Conservation (phyloP, 805 yeast genomes). For the Zygoascus ofunaensis region DNA sequence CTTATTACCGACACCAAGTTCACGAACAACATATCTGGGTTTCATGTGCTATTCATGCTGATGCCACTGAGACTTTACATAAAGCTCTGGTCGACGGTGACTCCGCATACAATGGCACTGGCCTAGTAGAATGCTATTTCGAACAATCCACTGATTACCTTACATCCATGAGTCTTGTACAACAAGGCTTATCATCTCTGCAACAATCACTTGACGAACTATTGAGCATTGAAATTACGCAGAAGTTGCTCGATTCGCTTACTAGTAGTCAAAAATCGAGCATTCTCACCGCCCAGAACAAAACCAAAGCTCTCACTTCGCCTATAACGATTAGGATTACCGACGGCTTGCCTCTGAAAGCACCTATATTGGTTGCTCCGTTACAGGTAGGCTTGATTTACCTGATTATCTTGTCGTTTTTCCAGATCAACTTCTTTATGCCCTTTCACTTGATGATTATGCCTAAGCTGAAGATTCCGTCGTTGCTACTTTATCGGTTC, state of each 20-base stretch:
- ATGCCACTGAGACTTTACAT: constrained; percentile 36
- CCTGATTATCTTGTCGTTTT: constrained; percentile 61
- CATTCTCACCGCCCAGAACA: constrained; percentile 15
- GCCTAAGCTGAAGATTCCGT: constrained; percentile 34
- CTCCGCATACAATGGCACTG: constrained; percentile 23
- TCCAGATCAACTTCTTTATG: constrained; percentile 52
- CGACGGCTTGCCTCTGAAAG: constrained; percentile 9
- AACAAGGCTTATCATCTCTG: constrained; percentile 35
- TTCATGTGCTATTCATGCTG: constrained; percentile 42
- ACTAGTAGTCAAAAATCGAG: constrained; percentile 20
- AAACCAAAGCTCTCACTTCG: constrained; percentile 21
- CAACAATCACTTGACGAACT: constrained; percentile 25
- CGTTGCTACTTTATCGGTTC: constrained; percentile 46
- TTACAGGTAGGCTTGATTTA: constrained; percentile 69
- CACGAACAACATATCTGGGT: constrained; percentile 57
- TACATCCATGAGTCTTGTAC: constrained; percentile 38
- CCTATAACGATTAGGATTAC: constrained; percentile 30
- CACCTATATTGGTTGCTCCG: constrained; percentile 49
- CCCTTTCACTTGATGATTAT: constrained; percentile 45
- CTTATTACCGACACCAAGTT: constrained; percentile 32
- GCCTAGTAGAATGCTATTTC: constrained; percentile 36
- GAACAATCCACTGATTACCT: constrained; percentile 59
- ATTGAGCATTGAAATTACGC: constrained; percentile 18
- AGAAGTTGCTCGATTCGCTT: constrained; percentile 26
- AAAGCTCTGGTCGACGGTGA: constrained; percentile 32